A percentile compares a stretch with the other conserved stretches of the same genome.
These are phyloP conservation scores for Russula abietina DNA, from an alignment of 768 basidiomycete genomes.

Conservation along the genomic window DNA sequence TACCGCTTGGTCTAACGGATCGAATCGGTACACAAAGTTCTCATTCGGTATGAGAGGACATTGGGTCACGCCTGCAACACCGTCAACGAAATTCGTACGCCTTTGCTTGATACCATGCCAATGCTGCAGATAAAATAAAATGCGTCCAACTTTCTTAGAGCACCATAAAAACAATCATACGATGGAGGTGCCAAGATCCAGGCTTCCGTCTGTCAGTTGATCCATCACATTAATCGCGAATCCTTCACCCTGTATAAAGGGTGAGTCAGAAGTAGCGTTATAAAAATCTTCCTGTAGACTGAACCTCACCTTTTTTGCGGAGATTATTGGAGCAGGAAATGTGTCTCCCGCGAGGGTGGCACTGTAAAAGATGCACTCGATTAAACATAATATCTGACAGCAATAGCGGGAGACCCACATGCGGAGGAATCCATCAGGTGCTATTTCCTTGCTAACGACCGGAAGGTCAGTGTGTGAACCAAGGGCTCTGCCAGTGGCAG, in stretches of 20 bases:
- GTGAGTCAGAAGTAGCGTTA: neutral
- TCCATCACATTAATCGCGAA: neutral
- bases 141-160: too few species aligned
- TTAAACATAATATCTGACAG: neutral
- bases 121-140: conserved; percentile 13
- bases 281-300: neutral
- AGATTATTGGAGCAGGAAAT: conserved; percentile 7
- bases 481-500: too few species aligned
- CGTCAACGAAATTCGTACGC: conserved; percentile 24
- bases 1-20: conserved; percentile 32
- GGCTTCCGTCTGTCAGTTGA: neutral
- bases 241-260: neutral
- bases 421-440: conserved; percentile 28
- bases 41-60: conserved; percentile 38
- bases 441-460: conserved; percentile 9
- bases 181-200: conserved; percentile 11
- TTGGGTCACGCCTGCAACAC: conserved; percentile 32
- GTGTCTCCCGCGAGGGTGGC: neutral
- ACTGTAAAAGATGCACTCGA: neutral
- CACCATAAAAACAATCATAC: neutral
- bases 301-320: conserved; percentile 1
- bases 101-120: conserved; percentile 27
- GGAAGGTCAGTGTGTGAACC: neutral
- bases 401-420: neutral
- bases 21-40: conserved; percentile 39